Conservation (phyloP, 192 early-diverging fungal species). For the Entrophospora sp. region DNA sequence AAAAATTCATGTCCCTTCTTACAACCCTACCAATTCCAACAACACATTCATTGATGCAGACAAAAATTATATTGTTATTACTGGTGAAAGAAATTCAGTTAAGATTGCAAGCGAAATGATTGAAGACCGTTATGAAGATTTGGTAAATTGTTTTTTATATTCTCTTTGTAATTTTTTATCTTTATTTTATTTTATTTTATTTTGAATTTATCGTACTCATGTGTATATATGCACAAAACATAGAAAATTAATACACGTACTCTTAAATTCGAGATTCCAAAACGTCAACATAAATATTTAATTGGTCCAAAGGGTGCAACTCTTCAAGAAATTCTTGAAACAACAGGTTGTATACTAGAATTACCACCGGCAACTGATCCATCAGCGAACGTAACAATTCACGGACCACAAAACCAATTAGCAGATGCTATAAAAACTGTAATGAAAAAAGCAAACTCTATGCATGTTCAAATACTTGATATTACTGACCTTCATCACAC, state of each 20-base stretch:
- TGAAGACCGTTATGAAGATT: conserved; percentile 44
- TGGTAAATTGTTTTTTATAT: too few species aligned
- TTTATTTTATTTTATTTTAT: too few species aligned
- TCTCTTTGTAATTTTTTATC: too few species aligned
- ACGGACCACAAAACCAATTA: conserved; percentile 66
- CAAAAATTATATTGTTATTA: conserved; percentile 54
- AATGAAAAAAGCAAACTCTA: conserved; percentile 74
- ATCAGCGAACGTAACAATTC: conserved; percentile 67
- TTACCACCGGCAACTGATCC: conserved; percentile 63
- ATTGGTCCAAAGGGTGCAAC: conserved; percentile 71
- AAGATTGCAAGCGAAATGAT: conserved; percentile 56
- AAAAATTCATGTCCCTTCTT: conserved; percentile 72
- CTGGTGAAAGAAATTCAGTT: conserved; percentile 70
- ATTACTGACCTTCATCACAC: conserved; percentile 45
- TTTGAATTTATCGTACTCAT: too few species aligned
- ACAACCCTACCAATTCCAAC: too few species aligned
- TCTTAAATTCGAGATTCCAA: conserved; percentile 64
- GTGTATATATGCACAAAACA: too few species aligned
- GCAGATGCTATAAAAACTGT: conserved; percentile 68
- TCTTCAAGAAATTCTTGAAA: conserved; percentile 73
- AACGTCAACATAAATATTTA: conserved; percentile 90
- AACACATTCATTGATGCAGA: too few species aligned
- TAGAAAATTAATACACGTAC: conserved; percentile 51
- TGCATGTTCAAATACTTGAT: conserved; percentile 64
- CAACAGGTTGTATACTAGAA: conserved; percentile 80